These are phyloP conservation scores for Meira nashicola DNA, from an alignment of 1,284 basidiomycete genomes.

Conservation along the genomic window DNA sequence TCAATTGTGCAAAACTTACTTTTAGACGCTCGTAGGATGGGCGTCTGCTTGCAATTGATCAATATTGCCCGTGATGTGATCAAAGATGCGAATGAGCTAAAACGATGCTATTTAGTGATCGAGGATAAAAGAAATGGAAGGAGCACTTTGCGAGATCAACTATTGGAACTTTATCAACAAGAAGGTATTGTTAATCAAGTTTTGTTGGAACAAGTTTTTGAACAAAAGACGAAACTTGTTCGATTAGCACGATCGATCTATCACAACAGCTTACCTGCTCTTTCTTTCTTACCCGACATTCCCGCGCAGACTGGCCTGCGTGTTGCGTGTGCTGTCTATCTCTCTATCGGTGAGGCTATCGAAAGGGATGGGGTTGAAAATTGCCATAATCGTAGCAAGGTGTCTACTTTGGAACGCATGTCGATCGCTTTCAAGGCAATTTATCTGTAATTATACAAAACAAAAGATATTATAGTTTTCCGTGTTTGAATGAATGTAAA, in stretches of 20 bases:
- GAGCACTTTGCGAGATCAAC: conserved; percentile 5
- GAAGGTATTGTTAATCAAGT: neutral
- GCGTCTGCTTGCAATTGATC: conserved; percentile 44
- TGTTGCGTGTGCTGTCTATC: conserved; percentile 40
- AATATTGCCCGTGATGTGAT: conserved; percentile 44
- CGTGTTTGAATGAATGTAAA: too few species aligned
- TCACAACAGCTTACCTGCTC: conserved; percentile 24
- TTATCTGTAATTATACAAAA: neutral
- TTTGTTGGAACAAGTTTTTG: conserved; percentile 20
- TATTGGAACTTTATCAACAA: neutral
- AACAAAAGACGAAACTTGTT: conserved; percentile 25
- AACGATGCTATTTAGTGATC: conserved; percentile 35
- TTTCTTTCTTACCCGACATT: conserved; percentile 26
- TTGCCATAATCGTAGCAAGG: neutral
- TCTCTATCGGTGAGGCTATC: conserved; percentile 27
- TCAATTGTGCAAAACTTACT: conserved; percentile 14
- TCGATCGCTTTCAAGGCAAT: conserved; percentile 3
- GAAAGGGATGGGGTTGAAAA: conserved; percentile 16
- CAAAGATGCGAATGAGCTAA: conserved; percentile 28
- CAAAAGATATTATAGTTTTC: too few species aligned
- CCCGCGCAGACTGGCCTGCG: conserved; percentile 33
- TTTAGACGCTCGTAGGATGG: conserved; percentile 38
- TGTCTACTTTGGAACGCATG: neutral
- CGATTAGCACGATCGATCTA: conserved; percentile 25
- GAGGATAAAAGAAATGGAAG: conserved; percentile 16